Percentiles rank a stretch among this genome's conserved stretches.
Evolutionary conservation across 345 rosid genomes (phyloP).

Genomic region (Lepidium aucheri): DNA sequence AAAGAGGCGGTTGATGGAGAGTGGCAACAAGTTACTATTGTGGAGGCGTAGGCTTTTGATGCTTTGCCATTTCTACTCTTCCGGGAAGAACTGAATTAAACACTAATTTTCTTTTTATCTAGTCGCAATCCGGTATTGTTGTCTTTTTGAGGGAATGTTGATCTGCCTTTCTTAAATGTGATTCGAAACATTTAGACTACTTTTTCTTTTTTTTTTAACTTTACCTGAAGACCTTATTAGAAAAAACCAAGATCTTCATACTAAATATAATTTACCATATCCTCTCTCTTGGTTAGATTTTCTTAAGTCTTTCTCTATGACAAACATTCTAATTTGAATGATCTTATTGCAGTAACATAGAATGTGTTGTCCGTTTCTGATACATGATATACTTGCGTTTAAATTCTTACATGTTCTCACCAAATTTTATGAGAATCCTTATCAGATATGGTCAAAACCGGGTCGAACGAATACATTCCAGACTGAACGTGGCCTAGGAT

Average conservation of each 20-base stretch:
- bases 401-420: no score
- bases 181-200: neutral
- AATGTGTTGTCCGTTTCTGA: neutral
- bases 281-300: neutral
- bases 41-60: slow-evolving; percentile 27
- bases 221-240: neutral
- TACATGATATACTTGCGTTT: neutral
- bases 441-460: no score
- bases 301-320: neutral
- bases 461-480: no score
- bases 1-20: slow-evolving; percentile 59
- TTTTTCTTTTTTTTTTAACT: neutral
- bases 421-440: no score
- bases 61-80: neutral
- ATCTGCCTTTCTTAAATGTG: neutral
- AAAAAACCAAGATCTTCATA: neutral
- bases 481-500: no score
- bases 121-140: slow-evolving; percentile 1
- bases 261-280: neutral
- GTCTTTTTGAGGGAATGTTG: slow-evolving; percentile 7
- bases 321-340: neutral
- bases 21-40: slow-evolving; percentile 50
- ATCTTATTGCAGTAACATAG: neutral
- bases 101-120: neutral
- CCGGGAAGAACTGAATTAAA: neutral